Base-by-base conservation (phyloP, 2,329 filamentous ascomycete genomes). In the Didymellaceae sp. region DNA sequence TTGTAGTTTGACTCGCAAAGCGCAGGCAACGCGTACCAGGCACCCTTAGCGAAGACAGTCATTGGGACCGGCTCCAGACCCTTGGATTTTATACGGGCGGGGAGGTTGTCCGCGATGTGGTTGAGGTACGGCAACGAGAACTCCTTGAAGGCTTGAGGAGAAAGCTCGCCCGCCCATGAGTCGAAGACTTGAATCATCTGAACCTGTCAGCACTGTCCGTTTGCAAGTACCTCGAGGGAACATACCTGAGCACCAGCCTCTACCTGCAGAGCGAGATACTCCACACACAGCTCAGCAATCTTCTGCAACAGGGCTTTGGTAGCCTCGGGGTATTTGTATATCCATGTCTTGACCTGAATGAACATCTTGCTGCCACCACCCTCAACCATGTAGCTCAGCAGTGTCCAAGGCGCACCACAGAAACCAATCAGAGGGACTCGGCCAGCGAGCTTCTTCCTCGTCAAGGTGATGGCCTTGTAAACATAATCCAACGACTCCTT, bases 371-470 rank as follows among this genome's bases (percentile, higher is more conserved):
- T 95, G 33, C 94, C 94, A 38, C 94, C 94, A 13, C 94, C 94
- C 76, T 99, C 94, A 14, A 97, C 91, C 94, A 99, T 99, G 78
- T 99, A 99, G 79, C 93, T 96, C 68, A 99, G 83, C 52, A 99
- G 76, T 2, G 94, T 99, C 91, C 94, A 99, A 1, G 94, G 94
- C 6, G 94, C 92, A 45, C 94, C 94, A 66, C 92, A 97, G 78
- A 99, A 99, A 26, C 94, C 94, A 71, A 96, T 95, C 59, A 99
- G 77, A 5, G 94, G 94, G 24, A 99, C 94, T 35, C 91, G 82
- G 1, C 94, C 94, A 38, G 86, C 82, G 43, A 99, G 78, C 80
- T 96, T 97, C 72, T 90, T 82, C 61, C 94, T 82, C 20, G 94
- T 97, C 67, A 97, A 74, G 0, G 91, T 95, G 58, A 99, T 95